A percentile compares a stretch with the other conserved stretches of the same genome.
These are phyloP conservation scores for Melaleuca alternifolia DNA, from an alignment of 345 rosid species.

Conservation along the genomic window DNA sequence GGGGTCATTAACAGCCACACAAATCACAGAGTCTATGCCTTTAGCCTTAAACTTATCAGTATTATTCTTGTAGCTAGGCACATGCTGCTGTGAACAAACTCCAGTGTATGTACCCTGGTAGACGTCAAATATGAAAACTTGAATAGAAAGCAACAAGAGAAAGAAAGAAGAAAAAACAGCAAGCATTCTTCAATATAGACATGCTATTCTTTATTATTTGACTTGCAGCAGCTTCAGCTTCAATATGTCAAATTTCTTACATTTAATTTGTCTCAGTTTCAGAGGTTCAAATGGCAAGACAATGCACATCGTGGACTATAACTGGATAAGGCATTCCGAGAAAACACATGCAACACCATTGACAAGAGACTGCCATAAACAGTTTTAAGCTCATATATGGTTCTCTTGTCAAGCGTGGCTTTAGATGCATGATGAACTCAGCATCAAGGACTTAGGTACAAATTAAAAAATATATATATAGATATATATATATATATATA, in stretches of 20 bases:
- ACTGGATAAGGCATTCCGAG: not conserved
- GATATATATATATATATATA: too few species aligned
- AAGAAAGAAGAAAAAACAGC: not conserved
- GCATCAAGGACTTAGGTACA: not conserved
- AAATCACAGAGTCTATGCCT: constrained; percentile 76
- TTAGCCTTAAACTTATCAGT: constrained; percentile 75
- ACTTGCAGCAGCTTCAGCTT: not conserved
- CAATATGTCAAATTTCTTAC: constrained; percentile 39
- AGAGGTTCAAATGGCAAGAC: not conserved
- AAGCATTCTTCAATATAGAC: not conserved
- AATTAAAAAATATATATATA: not conserved
- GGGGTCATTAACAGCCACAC: constrained; percentile 85
- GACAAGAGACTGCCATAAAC: not conserved
- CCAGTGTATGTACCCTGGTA: constrained; percentile 82
- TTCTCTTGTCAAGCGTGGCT: not conserved
- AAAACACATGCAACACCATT: not conserved
- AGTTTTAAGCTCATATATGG: not conserved
- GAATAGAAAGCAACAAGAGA: not conserved
- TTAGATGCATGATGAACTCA: not conserved
- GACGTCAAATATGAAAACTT: not conserved
- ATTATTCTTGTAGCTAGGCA: constrained; percentile 79
- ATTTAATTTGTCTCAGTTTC: not conserved
- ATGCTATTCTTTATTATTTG: not conserved
- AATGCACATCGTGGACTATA: not conserved
- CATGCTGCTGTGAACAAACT: constrained; percentile 88